Percentiles rank a stretch among this genome's conserved stretches.
These are phyloP conservation scores for Mycena alexandri DNA, from an alignment of 768 basidiomycete species.

Conservation along the genomic window DNA sequence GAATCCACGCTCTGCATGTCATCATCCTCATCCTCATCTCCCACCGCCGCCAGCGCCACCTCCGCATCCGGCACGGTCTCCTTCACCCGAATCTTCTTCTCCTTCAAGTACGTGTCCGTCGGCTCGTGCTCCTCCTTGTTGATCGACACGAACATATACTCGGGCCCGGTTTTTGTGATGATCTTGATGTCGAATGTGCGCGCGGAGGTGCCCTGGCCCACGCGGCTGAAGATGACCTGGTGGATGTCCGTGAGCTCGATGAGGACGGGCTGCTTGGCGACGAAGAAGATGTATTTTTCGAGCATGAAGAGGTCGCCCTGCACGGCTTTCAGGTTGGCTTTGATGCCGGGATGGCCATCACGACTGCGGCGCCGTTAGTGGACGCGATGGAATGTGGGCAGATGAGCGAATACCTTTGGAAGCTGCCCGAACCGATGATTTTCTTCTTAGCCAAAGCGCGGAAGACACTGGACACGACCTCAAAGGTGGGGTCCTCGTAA, in stretches of 20 bases:
- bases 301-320: conserved; percentile 98
- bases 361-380: conserved; percentile 62
- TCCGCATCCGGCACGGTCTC: conserved; percentile 94
- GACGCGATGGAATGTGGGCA: not conserved
- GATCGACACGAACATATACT: conserved; percentile 92
- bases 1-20: conserved; percentile 88
- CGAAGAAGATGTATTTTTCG: conserved; percentile 98
- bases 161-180: conserved; percentile 85
- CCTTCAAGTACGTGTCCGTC: conserved; percentile 86
- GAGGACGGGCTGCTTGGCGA: conserved; percentile 94
- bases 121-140: conserved; percentile 95
- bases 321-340: conserved; percentile 96
- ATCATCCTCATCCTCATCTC: conserved; percentile 81
- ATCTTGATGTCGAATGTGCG: conserved; percentile 96
- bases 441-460: conserved; percentile 92
- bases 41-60: conserved; percentile 74
- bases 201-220: conserved; percentile 87
- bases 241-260: conserved; percentile 92
- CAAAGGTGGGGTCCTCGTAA: conserved; percentile 95
- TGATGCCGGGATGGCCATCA: conserved; percentile 93
- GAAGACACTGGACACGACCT: conserved; percentile 95
- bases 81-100: conserved; percentile 94
- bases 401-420: conserved; percentile 74
- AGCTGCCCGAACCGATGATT: conserved; percentile 87
- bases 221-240: conserved; percentile 92